Conservation (phyloP, 2,329 filamentous ascomycete species). For the Boeremia exigua region DNA sequence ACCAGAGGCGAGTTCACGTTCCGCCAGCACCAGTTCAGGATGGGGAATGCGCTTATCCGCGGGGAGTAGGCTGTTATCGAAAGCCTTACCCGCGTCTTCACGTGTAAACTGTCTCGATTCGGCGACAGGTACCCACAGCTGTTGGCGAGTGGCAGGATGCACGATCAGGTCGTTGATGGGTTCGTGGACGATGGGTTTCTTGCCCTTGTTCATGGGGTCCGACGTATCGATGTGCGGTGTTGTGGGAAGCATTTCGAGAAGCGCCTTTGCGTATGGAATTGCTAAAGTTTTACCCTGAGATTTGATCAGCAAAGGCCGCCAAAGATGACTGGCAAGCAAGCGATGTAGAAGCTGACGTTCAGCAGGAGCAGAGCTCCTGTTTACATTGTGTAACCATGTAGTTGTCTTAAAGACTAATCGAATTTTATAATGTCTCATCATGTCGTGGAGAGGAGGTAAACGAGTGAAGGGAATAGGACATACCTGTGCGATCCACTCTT, state of each 20-base stretch:
- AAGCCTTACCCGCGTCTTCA: conserved; percentile 68
- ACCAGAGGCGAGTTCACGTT: conserved; percentile 46
- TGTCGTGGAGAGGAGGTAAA: conserved; percentile 29
- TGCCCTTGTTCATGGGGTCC: conserved; percentile 34
- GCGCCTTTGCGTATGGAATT: conserved; percentile 74
- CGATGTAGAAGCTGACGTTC: conserved; percentile 50
- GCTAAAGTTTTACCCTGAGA: conserved; percentile 77
- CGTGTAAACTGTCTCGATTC: conserved; percentile 71
- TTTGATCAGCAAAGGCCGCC: conserved; percentile 23
- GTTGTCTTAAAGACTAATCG: conserved; percentile 99
- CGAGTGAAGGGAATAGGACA: conserved; percentile 47
- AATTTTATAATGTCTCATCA: conserved; percentile 76
- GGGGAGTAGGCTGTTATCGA: conserved; percentile 64
- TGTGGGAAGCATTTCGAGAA: conserved; percentile 78
- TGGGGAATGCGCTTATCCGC: conserved; percentile 70
- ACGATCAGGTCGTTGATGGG: conserved; percentile 69
- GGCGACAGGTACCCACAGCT: conserved; percentile 68
- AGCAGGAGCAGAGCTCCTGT: conserved; percentile 71
- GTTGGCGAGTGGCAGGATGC: conserved; percentile 60
- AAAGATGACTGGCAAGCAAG: background rate
- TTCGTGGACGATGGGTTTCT: conserved; percentile 59
- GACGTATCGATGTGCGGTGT: conserved; percentile 56
- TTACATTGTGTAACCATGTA: conserved; percentile 81
- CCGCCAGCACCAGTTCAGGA: conserved; percentile 60
- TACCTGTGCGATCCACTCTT: conserved; percentile 77